Evolutionary conservation across 768 basidiomycete species (phyloP).

Genomic region (Lyophyllum shimeji): DNA sequence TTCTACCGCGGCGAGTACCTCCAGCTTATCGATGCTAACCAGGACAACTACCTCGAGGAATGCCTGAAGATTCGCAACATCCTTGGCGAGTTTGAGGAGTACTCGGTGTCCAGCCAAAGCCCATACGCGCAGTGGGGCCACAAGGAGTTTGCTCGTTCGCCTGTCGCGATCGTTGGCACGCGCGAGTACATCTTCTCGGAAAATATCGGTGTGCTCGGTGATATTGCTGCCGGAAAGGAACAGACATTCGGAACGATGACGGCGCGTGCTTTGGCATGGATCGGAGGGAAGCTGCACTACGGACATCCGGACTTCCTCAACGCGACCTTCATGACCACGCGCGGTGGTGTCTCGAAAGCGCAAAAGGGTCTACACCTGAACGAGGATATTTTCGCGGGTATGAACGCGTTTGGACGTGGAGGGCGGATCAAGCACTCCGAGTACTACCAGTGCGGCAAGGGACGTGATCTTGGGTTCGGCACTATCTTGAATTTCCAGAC

Average conservation of each 20-base stretch:
- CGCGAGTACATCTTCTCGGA: conserved; percentile 99
- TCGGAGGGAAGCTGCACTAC: conserved; percentile 97
- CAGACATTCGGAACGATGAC: conserved; percentile 99
- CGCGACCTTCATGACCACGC: conserved; percentile 96
- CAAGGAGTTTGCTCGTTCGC: conserved; percentile 86
- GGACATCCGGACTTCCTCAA: conserved; percentile 99
- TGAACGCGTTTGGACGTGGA: conserved; percentile 98
- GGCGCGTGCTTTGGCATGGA: conserved; percentile 92
- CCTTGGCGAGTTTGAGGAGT: conserved; percentile 97
- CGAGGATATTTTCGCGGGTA: conserved; percentile 99
- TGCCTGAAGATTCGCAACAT: conserved; percentile 98
- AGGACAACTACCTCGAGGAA: conserved; percentile 99
- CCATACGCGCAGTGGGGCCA: conserved; percentile 97
- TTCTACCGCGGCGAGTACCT: conserved; percentile 99
- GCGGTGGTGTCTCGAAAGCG: conserved; percentile 98
- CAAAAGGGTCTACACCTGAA: conserved; percentile 98
- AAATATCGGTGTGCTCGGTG: conserved; percentile 98
- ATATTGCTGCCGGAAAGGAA: conserved; percentile 99
- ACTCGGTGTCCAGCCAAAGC: conserved; percentile 84
- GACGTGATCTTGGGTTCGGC: conserved; percentile 98
- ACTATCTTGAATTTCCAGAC: conserved; percentile 99
- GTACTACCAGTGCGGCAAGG: conserved; percentile 99
- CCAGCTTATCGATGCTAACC: conserved; percentile 99
- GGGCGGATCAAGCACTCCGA: conserved; percentile 99
- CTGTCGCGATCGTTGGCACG: conserved; percentile 97